phyloP scores from a whole-genome alignment of 164 flowering plant species.

The Vitis vinifera region ASM3070453v1 NC_081822.1:22038001-22038500 shows the following conservation, averaged over 20 bases:
- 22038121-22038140: slow-evolving; percentile 42
- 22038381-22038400: no score
- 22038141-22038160: slow-evolving; percentile 43
- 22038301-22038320: no score
- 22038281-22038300: no score
- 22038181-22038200: slow-evolving; percentile 70
- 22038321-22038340: no score
- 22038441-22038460: no score
- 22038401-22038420: no score
- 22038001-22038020: slow-evolving; percentile 28
- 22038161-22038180: slow-evolving; percentile 55
- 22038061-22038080: slow-evolving; percentile 42
- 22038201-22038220: slow-evolving; percentile 64
- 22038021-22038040: slow-evolving; percentile 37
- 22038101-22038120: slow-evolving; percentile 67
- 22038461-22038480: no score
- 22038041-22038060: slow-evolving; percentile 42
- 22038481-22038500: no score
- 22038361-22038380: no score
- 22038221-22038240: slow-evolving; percentile 53
- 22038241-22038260: slow-evolving; percentile 37
- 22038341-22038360: no score
- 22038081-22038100: slow-evolving; percentile 72
- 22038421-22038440: no score
- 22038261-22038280: no score